Evolutionary conservation across 768 basidiomycete genomes (phyloP), one percentile per base, ranked within the genome.

Genomic region (Pisolithus marmoratus): DNA sequence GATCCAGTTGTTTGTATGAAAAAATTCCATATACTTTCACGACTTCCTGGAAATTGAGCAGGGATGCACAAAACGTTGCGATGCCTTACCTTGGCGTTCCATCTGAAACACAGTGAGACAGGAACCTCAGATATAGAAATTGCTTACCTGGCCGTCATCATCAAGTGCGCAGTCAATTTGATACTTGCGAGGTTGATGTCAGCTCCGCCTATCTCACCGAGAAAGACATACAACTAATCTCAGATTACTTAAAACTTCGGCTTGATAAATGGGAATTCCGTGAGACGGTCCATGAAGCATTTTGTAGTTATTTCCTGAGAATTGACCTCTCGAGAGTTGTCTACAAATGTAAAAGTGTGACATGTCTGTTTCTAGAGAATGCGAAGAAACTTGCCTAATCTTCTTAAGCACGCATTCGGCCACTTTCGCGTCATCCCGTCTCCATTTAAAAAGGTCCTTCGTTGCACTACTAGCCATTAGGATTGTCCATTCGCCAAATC

Each of bases 281-380:
- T 61, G 64, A 29, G 68, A 66, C 1, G 62, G 48, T 2, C 75
- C 73, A 8, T 66, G 76, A 27, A 84, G 64, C 6, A 72, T 64
- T 63, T 81, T 82, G 54, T 83, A 80, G 56, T 84, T 84, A 55
- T 82, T 77, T 22, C 72, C 70, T 2, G 82, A 83, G 57, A 85
- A 84, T 54, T 80, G 75, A 0, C 83, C 83, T 24, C 73, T 72
- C 0, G 83, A 85, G 11, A 86, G 71, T 52, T 85, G 82, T 60
- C 84, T 84, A 44, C 14, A 14, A 12, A 27, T 17, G 14, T 1
- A 8, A n/a, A 8, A 15, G 5, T n/a, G 15, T 26, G 8, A 17
- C 17, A 11, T 8, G 17, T 11, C 40, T 9, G n/a, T n/a, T 5
- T 24, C 15, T 29, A 7, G 26, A 23, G 15, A 15, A 8, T 5